Conservation (phyloP, 495 filamentous ascomycete genomes). For the Bacidia rubella region DNA sequence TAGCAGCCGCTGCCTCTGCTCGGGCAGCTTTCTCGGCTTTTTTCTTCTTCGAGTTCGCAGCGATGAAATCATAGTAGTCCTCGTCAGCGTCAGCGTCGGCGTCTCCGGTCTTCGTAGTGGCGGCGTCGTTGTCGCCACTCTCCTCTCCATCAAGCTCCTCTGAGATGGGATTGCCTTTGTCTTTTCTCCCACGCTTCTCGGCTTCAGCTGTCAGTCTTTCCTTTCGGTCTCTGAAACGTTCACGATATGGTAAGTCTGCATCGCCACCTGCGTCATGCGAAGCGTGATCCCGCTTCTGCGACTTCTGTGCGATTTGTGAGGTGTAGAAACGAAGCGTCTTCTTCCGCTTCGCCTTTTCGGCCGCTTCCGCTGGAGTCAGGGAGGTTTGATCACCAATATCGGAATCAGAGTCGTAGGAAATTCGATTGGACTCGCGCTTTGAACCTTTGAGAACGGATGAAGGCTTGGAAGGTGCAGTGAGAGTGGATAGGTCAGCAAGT, state of each 20-base stretch:
- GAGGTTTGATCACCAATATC: slow-evolving; percentile 56
- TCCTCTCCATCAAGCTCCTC: slow-evolving; percentile 52
- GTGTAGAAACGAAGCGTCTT: slow-evolving; percentile 93
- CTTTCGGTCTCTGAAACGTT: slow-evolving; percentile 73
- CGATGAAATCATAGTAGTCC: slow-evolving; percentile 81
- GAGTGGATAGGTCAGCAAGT: slow-evolving; percentile 50
- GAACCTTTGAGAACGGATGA: slow-evolving; percentile 22
- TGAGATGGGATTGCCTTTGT: slow-evolving; percentile 32
- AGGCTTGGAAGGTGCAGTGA: slow-evolving; percentile 22
- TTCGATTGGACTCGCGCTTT: neutral
- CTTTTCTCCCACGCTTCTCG: slow-evolving; percentile 62
- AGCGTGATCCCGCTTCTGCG: slow-evolving; percentile 69
- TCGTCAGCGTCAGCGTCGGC: slow-evolving; percentile 47
- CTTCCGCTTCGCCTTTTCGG: slow-evolving; percentile 73
- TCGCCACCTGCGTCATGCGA: slow-evolving; percentile 82
- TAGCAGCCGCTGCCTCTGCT: slow-evolving; percentile 37
- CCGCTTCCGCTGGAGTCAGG: slow-evolving; percentile 49
- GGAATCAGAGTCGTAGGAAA: slow-evolving; percentile 28
- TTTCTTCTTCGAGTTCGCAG: slow-evolving; percentile 48
- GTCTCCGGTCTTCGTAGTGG: slow-evolving; percentile 27
- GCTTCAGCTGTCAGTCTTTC: slow-evolving; percentile 75
- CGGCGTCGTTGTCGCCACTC: slow-evolving; percentile 30
- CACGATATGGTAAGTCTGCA: slow-evolving; percentile 77
- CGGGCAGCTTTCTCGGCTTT: slow-evolving; percentile 61
- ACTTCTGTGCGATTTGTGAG: slow-evolving; percentile 84